Percentiles rank a stretch among this genome's conserved stretches.
phyloP scores from a whole-genome alignment of 441 rosid species.

The Euphorbia schlechtendalii region DNA sequence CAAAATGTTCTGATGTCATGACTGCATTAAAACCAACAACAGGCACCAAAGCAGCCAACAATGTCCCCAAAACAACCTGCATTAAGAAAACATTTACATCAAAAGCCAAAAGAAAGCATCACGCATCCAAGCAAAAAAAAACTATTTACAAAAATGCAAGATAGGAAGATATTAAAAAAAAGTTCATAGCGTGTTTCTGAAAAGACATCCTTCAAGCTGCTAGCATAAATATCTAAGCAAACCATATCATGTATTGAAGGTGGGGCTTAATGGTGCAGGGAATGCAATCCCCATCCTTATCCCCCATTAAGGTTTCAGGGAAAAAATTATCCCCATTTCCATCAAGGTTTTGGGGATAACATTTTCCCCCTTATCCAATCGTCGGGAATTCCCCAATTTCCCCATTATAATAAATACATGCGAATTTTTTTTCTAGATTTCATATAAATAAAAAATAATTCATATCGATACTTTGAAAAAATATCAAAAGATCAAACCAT shows the following conservation, averaged over 20 bases:
- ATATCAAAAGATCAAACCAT: too few relatives aligned
- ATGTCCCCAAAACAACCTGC: constrained; percentile 91
- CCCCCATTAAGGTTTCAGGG: too few relatives aligned
- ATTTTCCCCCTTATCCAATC: too few relatives aligned
- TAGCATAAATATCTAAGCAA: not conserved
- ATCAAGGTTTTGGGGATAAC: too few relatives aligned
- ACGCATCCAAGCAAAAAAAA: not conserved
- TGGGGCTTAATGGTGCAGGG: too few relatives aligned
- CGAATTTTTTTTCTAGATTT: too few relatives aligned
- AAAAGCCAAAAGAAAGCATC: constrained; percentile 15
- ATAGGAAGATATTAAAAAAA: not conserved
- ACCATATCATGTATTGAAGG: not conserved
- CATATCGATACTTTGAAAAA: too few relatives aligned
- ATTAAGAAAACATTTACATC: constrained; percentile 21
- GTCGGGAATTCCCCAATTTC: too few relatives aligned
- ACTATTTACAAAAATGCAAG: not conserved
- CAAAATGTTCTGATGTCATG: constrained; percentile 99
- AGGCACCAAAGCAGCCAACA: constrained; percentile 96
- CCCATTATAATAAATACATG: too few relatives aligned
- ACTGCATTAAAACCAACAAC: constrained; percentile 99
- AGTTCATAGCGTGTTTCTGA: not conserved
- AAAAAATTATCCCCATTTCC: too few relatives aligned
- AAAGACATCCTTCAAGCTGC: not conserved
- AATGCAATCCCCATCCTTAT: too few relatives aligned
- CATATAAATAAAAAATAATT: too few relatives aligned